These are phyloP conservation scores for Salvia splendens DNA, from an alignment of 257 asterid species.

Conservation along the genomic window DNA sequence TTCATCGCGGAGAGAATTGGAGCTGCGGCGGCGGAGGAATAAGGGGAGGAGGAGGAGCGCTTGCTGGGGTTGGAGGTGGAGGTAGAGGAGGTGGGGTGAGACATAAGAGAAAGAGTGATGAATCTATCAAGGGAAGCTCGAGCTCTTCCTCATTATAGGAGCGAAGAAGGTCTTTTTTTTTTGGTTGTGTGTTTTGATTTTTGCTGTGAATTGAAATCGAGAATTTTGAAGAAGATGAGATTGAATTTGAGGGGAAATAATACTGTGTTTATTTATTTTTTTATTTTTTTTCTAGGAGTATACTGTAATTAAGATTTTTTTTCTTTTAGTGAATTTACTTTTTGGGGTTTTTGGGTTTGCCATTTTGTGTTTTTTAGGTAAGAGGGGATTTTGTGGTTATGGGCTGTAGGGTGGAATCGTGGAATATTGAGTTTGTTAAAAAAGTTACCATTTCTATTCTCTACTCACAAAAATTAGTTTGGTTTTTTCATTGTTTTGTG, in stretches of 20 bases:
- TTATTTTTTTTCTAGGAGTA: neutral
- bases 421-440: neutral
- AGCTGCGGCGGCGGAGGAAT: slow-evolving; percentile 42
- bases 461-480: too few relatives aligned
- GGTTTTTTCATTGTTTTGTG: too few relatives aligned
- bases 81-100: slow-evolving; percentile 51
- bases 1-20: slow-evolving; percentile 59
- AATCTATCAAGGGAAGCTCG: slow-evolving; percentile 42
- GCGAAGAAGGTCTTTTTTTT: neutral
- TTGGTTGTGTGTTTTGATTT: too few relatives aligned
- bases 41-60: slow-evolving; percentile 33
- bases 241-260: neutral
- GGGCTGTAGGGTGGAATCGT: neutral
- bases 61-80: slow-evolving; percentile 36
- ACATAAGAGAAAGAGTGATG: slow-evolving; percentile 52
- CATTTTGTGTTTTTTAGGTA: neutral
- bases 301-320: neutral
- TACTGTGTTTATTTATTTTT: neutral
- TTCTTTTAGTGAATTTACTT: neutral
- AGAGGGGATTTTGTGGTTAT: neutral
- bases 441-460: too few relatives aligned
- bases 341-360: neutral
- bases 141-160: slow-evolving; percentile 43
- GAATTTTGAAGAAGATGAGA: slow-evolving; percentile 16
- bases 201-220: slow-evolving; percentile 16